Evolutionary conservation across 2,329 filamentous ascomycete species (phyloP).

Genomic region (Aspergillus alliaceus): DNA sequence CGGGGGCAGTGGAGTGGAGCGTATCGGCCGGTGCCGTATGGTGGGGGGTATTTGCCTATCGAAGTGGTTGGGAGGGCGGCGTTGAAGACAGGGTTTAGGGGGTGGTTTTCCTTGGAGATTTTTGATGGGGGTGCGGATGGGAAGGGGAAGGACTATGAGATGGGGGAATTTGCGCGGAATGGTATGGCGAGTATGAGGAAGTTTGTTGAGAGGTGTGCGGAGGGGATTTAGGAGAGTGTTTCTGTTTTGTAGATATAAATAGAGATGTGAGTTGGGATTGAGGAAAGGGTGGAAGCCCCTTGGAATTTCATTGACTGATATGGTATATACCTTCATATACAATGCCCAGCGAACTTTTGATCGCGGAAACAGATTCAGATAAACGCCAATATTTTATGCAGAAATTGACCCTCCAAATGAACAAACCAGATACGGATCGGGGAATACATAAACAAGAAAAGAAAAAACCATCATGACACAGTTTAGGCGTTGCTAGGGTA

Average conservation of each 20-base stretch:
- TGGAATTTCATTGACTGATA: conserved; percentile 17
- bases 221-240: no score
- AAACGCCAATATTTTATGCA: conserved; percentile 5
- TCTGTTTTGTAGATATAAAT: no score
- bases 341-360: background rate
- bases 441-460: conserved; percentile 15
- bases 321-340: conserved; percentile 1
- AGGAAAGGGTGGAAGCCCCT: no score
- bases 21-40: conserved; percentile 67
- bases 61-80: conserved; percentile 65
- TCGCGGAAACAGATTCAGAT: background rate
- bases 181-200: conserved; percentile 52
- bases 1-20: conserved; percentile 71
- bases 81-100: conserved; percentile 64
- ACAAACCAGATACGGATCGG: conserved; percentile 1
- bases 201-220: conserved; percentile 43
- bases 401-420: background rate
- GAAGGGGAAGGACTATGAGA: conserved; percentile 52
- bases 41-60: conserved; percentile 70
- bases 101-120: conserved; percentile 69
- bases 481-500: conserved; percentile 72
- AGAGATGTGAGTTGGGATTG: no score
- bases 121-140: conserved; percentile 63
- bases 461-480: conserved; percentile 15
- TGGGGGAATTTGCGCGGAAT: conserved; percentile 51